Evolutionary conservation across 1,284 basidiomycete genomes (phyloP), one percentile per base, ranked within the genome.

Genomic region (Erythrobasidium hasegawianum): DNA sequence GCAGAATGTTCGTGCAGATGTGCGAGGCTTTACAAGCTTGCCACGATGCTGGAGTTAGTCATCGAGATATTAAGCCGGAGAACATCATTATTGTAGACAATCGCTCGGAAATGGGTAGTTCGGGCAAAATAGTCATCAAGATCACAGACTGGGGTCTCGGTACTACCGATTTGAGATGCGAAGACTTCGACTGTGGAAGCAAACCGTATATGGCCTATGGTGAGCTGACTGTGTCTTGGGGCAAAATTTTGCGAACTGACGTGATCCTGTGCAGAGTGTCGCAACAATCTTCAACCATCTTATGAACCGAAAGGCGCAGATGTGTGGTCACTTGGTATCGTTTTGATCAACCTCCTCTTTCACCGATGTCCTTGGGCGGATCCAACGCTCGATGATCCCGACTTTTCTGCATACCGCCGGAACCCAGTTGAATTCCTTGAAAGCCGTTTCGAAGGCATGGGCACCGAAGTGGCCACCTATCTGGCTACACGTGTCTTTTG

Each of bases 181-280:
- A 89, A 68, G 95, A 98, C 79, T 94, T 98, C 83, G 94, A 97
- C 77, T 98, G 96, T 79, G 95, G 95, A 65, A 95, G 90, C 78
- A 93, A 94, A 69, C 95, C 95, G 0, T 98, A 98, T 80, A 97
- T 98, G 95, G 94, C 92, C 74, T 97, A 88, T 77, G 90, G 89
- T 90, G 72, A 69, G 87, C n/a, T n/a, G n/a, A n/a, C n/a, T n/a
- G n/a, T n/a, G n/a, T n/a, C n/a, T n/a, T n/a, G n/a, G n/a, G n/a
- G n/a, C n/a, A n/a, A n/a, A n/a, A n/a, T n/a, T n/a, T n/a, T n/a
- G n/a, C n/a, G n/a, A 16, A 11, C 29, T 58, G 11, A 41, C 64
- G 22, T 33, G 39, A 45, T 13, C 13, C 20, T 49, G 20, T 22
- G 27, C 62, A 90, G 94, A 98, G 82, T 97, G 95, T 79, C 88